Evolutionary conservation across 2,329 filamentous ascomycete species (phyloP).

Genomic region (Graphiopsis chlorocephala): DNA sequence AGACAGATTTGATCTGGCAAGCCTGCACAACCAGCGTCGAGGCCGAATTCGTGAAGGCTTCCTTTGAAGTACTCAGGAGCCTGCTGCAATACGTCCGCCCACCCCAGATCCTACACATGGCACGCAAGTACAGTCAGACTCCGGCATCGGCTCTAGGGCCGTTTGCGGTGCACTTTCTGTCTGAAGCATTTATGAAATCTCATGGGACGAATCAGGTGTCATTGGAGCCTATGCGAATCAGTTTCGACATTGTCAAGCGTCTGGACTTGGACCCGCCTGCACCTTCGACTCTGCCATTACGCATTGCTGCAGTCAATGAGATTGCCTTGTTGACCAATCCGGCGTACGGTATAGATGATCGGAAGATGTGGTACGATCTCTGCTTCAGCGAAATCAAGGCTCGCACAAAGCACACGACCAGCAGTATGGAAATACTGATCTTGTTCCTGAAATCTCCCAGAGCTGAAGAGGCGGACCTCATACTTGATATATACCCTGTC

Average conservation of each 20-base stretch:
- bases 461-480: conserved; percentile 18
- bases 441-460: conserved; percentile 21
- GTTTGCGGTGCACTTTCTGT: conserved; percentile 26
- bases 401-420: conserved; percentile 22
- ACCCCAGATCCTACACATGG: conserved; percentile 61
- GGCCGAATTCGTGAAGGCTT: conserved; percentile 76
- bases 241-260: conserved; percentile 27
- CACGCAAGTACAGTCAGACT: conserved; percentile 62
- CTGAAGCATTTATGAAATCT: conserved; percentile 7
- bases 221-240: conserved; percentile 17
- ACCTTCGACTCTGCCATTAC: conserved; percentile 18
- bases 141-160: conserved; percentile 25
- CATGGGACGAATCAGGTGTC: neutral
- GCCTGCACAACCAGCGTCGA: conserved; percentile 80
- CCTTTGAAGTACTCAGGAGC: conserved; percentile 63
- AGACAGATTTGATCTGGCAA: conserved; percentile 81
- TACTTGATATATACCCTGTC: conserved; percentile 26
- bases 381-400: conserved; percentile 24
- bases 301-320: conserved; percentile 22
- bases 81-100: conserved; percentile 46
- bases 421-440: conserved; percentile 25
- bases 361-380: conserved; percentile 23
- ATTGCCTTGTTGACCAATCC: conserved; percentile 17
- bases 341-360: conserved; percentile 18
- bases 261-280: conserved; percentile 16